Conservation (phyloP, 805 yeast species). For the Clavispora phyllophila region DNA sequence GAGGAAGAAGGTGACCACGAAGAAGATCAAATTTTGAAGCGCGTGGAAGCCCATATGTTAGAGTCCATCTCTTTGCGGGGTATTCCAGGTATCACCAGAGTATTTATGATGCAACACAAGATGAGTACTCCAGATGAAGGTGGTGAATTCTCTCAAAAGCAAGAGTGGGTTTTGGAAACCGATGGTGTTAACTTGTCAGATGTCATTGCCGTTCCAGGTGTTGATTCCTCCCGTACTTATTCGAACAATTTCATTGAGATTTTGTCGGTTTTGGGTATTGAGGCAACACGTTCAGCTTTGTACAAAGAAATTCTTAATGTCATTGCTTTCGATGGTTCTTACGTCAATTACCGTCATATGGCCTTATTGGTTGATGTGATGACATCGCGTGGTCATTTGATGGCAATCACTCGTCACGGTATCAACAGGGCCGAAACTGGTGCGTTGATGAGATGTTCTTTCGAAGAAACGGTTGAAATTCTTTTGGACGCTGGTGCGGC, state of each 20-base stretch:
- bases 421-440: constrained; percentile 98
- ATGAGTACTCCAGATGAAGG: constrained; percentile 64
- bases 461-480: constrained; percentile 98
- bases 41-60: constrained; percentile 93
- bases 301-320: constrained; percentile 94
- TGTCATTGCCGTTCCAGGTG: constrained; percentile 93
- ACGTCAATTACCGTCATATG: constrained; percentile 97
- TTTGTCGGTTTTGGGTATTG: constrained; percentile 93
- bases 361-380: constrained; percentile 95
- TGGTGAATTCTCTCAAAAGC: constrained; percentile 84
- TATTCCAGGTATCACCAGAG: constrained; percentile 88
- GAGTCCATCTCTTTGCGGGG: constrained; percentile 94
- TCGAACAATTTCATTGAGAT: constrained; percentile 96
- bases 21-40: constrained; percentile 93
- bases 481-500: constrained; percentile 96
- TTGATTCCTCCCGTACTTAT: constrained; percentile 83
- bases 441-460: constrained; percentile 98
- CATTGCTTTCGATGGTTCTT: constrained; percentile 99
- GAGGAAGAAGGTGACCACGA: constrained; percentile 94
- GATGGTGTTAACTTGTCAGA: constrained; percentile 96
- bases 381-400: constrained; percentile 97
- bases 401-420: constrained; percentile 99
- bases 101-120: constrained; percentile 84
- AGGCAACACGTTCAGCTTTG: constrained; percentile 93
- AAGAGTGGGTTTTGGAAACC: constrained; percentile 98